Percentiles rank a stretch among this genome's conserved stretches.
Conservation (phyloP, 305 asterid genomes). For the Petunia hybrid region DNA sequence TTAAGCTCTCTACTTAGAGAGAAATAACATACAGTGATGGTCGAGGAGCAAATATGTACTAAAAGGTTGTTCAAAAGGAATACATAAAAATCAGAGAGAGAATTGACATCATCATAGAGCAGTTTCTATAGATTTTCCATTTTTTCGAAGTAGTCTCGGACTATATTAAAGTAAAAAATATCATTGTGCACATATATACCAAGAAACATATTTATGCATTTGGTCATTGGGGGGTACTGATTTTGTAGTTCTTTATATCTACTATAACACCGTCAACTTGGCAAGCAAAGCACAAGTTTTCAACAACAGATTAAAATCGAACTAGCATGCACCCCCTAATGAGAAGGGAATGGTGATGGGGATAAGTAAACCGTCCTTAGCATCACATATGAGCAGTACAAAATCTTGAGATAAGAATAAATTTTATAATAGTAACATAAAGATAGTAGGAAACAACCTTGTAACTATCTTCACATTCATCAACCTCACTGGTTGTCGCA, state of each 20-base stretch:
- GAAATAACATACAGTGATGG: background rate
- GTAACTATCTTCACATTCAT: constrained; percentile 47
- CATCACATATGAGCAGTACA: background rate
- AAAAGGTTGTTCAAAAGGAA: background rate
- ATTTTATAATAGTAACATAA: background rate
- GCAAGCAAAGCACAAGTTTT: background rate
- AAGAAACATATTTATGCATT: background rate
- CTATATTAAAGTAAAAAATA: background rate
- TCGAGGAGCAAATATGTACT: background rate
- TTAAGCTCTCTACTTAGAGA: constrained; percentile 26
- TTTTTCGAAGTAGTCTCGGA: background rate
- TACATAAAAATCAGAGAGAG: background rate
- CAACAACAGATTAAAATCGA: background rate
- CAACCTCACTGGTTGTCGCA: constrained; percentile 50
- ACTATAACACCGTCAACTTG: background rate
- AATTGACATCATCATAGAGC: background rate
- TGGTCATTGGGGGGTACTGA: background rate
- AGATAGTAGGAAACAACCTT: constrained; percentile 48
- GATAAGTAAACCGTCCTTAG: background rate
- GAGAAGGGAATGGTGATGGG: background rate
- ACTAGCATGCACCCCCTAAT: background rate
- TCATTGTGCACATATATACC: background rate
- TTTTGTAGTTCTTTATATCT: background rate
- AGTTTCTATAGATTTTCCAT: background rate
- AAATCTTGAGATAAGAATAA: background rate